These are phyloP conservation scores for Schwanniomyces vanrijiae DNA, from an alignment of 805 yeast species.

Conservation along the genomic window DNA sequence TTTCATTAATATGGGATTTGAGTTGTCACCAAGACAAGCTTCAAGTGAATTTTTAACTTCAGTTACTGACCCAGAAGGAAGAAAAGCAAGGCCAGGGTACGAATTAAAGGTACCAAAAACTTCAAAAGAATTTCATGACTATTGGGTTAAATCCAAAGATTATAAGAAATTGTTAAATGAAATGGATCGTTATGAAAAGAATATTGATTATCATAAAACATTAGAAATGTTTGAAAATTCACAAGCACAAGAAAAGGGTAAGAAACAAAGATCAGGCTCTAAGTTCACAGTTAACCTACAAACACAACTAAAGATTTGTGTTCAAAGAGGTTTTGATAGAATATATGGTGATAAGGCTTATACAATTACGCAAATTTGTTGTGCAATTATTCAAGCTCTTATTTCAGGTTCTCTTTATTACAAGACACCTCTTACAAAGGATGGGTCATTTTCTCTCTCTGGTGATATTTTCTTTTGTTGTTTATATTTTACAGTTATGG, in stretches of 20 bases:
- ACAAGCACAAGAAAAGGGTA: not conserved
- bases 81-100: slow-evolving; percentile 35
- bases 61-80: slow-evolving; percentile 28
- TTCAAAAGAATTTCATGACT: slow-evolving; percentile 26
- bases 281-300: not conserved
- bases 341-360: slow-evolving; percentile 51
- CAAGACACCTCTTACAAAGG: slow-evolving; percentile 44
- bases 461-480: slow-evolving; percentile 69
- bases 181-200: slow-evolving; percentile 20
- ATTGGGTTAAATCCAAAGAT: slow-evolving; percentile 38
- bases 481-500: slow-evolving; percentile 61
- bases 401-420: slow-evolving; percentile 59
- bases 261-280: not conserved
- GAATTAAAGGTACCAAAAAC: slow-evolving; percentile 28
- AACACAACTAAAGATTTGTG: not conserved
- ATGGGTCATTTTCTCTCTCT: slow-evolving; percentile 54
- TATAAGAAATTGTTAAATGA: slow-evolving; percentile 12
- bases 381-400: slow-evolving; percentile 54
- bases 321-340: slow-evolving; percentile 47
- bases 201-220: not conserved
- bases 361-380: slow-evolving; percentile 39
- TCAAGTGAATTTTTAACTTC: slow-evolving; percentile 36
- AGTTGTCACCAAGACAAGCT: slow-evolving; percentile 41
- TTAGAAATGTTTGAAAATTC: not conserved
- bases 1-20: slow-evolving; percentile 36